Evolutionary conservation across 1,284 basidiomycete genomes (phyloP).

Genomic region (Sutorius eximius): DNA sequence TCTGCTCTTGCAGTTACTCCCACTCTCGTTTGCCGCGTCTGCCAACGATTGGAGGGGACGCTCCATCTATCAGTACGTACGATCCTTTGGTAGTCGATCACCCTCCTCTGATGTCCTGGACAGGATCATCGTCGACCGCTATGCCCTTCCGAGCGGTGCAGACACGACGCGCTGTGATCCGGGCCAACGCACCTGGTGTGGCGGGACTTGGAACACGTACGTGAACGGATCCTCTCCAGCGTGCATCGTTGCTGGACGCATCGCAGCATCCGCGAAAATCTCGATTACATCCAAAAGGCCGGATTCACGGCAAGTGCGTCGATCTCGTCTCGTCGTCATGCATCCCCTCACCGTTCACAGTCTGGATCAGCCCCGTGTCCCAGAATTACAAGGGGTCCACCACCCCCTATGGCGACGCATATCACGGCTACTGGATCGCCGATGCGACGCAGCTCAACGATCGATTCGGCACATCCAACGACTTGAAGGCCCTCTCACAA

Average conservation of each 20-base stretch:
- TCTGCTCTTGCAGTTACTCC: not conserved
- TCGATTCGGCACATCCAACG: slow-evolving; percentile 62
- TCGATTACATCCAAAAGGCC: slow-evolving; percentile 74
- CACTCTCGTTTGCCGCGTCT: slow-evolving; percentile 28
- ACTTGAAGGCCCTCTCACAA: slow-evolving; percentile 57
- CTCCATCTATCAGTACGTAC: slow-evolving; percentile 39
- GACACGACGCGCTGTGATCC: slow-evolving; percentile 44
- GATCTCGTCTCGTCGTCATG: not conserved
- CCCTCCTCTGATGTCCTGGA: not conserved
- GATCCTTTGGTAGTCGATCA: not conserved
- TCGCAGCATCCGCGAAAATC: slow-evolving; percentile 57
- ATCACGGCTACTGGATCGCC: slow-evolving; percentile 65
- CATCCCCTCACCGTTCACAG: slow-evolving; percentile 16
- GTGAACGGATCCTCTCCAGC: not conserved
- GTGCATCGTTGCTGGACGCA: not conserved
- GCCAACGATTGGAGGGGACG: slow-evolving; percentile 37
- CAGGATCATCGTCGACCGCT: slow-evolving; percentile 68
- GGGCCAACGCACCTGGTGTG: slow-evolving; percentile 67
- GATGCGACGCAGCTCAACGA: slow-evolving; percentile 61
- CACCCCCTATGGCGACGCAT: slow-evolving; percentile 63
- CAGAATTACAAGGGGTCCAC: slow-evolving; percentile 59
- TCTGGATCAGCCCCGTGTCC: slow-evolving; percentile 65
- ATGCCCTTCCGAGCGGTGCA: slow-evolving; percentile 44
- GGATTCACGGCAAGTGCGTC: slow-evolving; percentile 60
- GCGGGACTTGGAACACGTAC: slow-evolving; percentile 59